These are phyloP conservation scores for Ambrosia hybrid DNA, from an alignment of 140 eudicot species.

Conservation along the genomic window DNA sequence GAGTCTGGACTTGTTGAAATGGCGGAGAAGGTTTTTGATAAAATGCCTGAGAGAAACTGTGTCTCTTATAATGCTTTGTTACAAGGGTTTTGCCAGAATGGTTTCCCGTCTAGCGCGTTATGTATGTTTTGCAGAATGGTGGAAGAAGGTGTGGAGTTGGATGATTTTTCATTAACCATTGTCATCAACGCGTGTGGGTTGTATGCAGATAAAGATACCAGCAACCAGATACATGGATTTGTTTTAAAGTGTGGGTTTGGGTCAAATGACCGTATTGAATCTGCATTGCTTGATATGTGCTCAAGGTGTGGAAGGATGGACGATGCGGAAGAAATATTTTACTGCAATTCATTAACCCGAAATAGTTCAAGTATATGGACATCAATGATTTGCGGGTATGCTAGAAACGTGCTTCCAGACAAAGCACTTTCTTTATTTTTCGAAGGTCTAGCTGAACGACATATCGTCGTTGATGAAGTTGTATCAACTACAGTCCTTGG, in stretches of 20 bases:
- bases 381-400: slow-evolving; percentile 75
- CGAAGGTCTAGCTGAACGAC: slow-evolving; percentile 42
- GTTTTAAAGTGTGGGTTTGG: slow-evolving; percentile 61
- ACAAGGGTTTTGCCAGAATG: slow-evolving; percentile 74
- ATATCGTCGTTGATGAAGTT: slow-evolving; percentile 49
- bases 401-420: slow-evolving; percentile 61
- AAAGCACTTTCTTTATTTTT: slow-evolving; percentile 63
- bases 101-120: slow-evolving; percentile 48
- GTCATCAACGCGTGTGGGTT: slow-evolving; percentile 70
- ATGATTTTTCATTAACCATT: slow-evolving; percentile 65
- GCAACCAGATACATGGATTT: slow-evolving; percentile 79
- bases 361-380: slow-evolving; percentile 50
- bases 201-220: slow-evolving; percentile 44
- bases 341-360: slow-evolving; percentile 26
- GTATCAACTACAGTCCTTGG: slow-evolving; percentile 59
- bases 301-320: slow-evolving; percentile 77
- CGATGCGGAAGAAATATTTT: slow-evolving; percentile 74
- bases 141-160: slow-evolving; percentile 56
- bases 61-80: slow-evolving; percentile 68
- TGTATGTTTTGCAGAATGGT: slow-evolving; percentile 63
- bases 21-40: slow-evolving; percentile 55
- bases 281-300: slow-evolving; percentile 83
- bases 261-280: slow-evolving; percentile 45
- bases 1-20: slow-evolving; percentile 59
- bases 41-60: slow-evolving; percentile 72